Base-by-base conservation (phyloP, 805 yeast species). In the Candida coleopterorum region DNA sequence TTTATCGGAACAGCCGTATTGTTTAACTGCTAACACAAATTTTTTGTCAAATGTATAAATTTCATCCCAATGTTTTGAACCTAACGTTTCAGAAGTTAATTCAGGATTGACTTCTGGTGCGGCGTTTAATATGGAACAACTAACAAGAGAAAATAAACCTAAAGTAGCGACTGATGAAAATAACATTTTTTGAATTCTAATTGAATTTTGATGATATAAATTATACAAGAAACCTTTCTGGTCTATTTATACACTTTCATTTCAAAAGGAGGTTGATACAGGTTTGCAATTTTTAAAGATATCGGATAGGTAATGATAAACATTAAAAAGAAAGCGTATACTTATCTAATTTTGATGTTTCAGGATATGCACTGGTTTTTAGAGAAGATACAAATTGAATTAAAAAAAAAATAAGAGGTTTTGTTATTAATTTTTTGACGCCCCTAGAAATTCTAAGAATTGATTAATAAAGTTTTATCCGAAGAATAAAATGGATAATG, bases 11-110 rank as follows among this genome's bases (percentile, higher is more conserved):
- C 35, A 32, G 4, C 24, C 34, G 12, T 12, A 32, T 17, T 15
- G 16, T 20, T 20, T 32, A n/a, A 32, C 35, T 16, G 35, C 35
- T 12, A 32, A 32, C 4, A 18, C 35, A 24, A 32, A 32, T 24
- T 24, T 11, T 17, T 24, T 23, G 12, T 32, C 35, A 17, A 32
- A 32, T 4, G 35, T 32, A n/a, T 24, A 24, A 18, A 32, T 24
- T 17, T 32, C 35, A 17, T 23, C 21, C 7, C 28, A 25, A 25
- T 25, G 12, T 12, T 12, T 6, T 6, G 17, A 16, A 25, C 28
- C 17, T 7, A 6, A 5, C 14, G 17, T 6, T 5, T 6, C 14
- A 15, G 28, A 12, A 6, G 5, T 17, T 9, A 24, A 9, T 6
- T 6, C 14, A 6, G 11, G 11, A 25, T 9, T n/a, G 9, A 25